Evolutionary conservation across 1,284 basidiomycete genomes (phyloP).

Genomic region (Leucoagaricus sp.): DNA sequence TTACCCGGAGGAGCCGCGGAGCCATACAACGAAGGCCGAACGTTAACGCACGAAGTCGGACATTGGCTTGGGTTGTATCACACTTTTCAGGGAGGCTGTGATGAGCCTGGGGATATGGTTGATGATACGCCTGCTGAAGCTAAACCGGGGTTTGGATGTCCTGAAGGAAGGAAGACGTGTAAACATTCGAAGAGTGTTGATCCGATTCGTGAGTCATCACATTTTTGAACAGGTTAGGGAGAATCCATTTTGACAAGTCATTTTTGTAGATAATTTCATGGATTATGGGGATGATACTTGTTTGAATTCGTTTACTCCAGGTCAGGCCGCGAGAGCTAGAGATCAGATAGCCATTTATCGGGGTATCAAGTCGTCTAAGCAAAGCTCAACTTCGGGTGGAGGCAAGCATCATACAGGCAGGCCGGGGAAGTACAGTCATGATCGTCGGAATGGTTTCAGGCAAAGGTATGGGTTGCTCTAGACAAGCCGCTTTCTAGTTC

Average conservation of each 20-base stretch:
- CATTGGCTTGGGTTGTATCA: slow-evolving; percentile 32
- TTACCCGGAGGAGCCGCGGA: slow-evolving; percentile 16
- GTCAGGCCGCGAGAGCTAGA: slow-evolving; percentile 13
- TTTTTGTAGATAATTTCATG: slow-evolving; percentile 9
- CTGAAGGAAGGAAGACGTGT: slow-evolving; percentile 44
- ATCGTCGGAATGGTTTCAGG: background rate
- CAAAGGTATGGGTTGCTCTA: no score
- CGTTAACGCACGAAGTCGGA: slow-evolving; percentile 29
- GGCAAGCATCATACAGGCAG: background rate
- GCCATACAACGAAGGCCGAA: slow-evolving; percentile 18
- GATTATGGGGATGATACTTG: slow-evolving; percentile 20
- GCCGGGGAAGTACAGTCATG: background rate
- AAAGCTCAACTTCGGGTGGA: background rate
- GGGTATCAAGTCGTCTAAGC: background rate
- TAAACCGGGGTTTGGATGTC: slow-evolving; percentile 35
- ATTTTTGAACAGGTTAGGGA: no score
- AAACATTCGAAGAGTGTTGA: slow-evolving; percentile 32
- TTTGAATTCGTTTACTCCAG: slow-evolving; percentile 17
- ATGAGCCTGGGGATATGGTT: slow-evolving; percentile 23
- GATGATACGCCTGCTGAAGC: slow-evolving; percentile 27
- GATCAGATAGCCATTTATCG: slow-evolving; percentile 2
- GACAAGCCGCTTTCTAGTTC: no score
- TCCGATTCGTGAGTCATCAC: slow-evolving; percentile 39
- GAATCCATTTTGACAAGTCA: background rate
- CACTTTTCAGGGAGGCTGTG: slow-evolving; percentile 30